Base-by-base conservation (phyloP, 768 basidiomycete genomes). In the Naganishia vishniacii region DNA sequence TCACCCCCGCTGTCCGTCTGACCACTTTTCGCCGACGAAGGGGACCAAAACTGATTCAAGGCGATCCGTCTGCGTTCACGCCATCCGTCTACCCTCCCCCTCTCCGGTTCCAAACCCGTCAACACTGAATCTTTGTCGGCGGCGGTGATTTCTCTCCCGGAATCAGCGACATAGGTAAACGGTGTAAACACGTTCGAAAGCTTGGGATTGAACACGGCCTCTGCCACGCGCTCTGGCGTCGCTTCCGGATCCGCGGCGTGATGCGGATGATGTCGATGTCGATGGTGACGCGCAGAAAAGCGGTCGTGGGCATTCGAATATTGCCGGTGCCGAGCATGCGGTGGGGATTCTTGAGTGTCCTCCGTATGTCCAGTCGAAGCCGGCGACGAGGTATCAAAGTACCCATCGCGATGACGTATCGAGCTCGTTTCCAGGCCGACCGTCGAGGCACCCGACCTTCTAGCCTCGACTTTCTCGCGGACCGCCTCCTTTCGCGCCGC, bases 121-220 rank as follows among this genome's bases (percentile, higher is more conserved):
- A 51, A 8, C 8, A 6, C 49, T 4, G n/a, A 34, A 13, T 28
- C 18, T 51, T 32, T n/a, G n/a, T n/a, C n/a, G n/a, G n/a, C n/a
- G n/a, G 18, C 49, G 7, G 13, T 51, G 31, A 2, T 28, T n/a
- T n/a, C 29, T n/a, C 29, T 51, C 29, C 29, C 49, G 20, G 49
- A 51, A 29, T 56, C 53, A 15, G 16, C 16, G 6, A 56, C 53
- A 41, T 56, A 56, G 5, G 53, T 56, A 37, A 56, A 56, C 23
- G 53, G 53, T 9, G 53, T 56, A 26, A 20, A 56, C 11, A 56
- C 37, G 20, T 20, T 25, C 23, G 53, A 56, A 1, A 34, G 53
- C 40, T 37, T 56, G 34, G 53, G 53, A 26, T 56, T 56, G 53
- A 56, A 56, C 18, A 56, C n/a, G 5, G 53, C 53, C 23, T 56